phyloP scores from a whole-genome alignment of 169 alveolate genomes.

The Miamiensis avidus region DNA sequence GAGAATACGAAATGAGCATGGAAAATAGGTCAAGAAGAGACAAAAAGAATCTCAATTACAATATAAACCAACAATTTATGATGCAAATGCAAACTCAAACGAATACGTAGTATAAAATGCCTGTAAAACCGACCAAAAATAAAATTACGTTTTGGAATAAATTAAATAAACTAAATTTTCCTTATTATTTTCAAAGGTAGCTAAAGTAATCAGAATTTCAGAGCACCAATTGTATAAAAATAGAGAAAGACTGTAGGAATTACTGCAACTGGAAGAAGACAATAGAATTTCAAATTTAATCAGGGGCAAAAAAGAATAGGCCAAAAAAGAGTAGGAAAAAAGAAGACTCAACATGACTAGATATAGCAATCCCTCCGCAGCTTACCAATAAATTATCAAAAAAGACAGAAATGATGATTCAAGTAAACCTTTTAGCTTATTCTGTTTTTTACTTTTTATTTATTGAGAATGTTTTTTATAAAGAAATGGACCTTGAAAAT shows the following conservation, averaged over 20 bases:
- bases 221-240: slow-evolving; percentile 58
- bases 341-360: slow-evolving; percentile 18
- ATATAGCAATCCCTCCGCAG: not conserved
- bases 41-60: slow-evolving; percentile 58
- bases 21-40: slow-evolving; percentile 63
- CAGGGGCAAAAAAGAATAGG: slow-evolving; percentile 26
- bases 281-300: slow-evolving; percentile 38
- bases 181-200: no score
- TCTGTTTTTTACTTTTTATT: no score
- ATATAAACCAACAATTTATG: slow-evolving; percentile 53
- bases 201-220: slow-evolving; percentile 55
- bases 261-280: slow-evolving; percentile 44
- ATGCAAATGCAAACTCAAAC: slow-evolving; percentile 43
- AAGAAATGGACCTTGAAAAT: slow-evolving; percentile 49
- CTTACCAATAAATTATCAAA: no score
- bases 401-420: no score
- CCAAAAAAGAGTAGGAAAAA: slow-evolving; percentile 33
- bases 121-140: no score
- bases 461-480: no score
- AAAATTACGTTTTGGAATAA: no score
- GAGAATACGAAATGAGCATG: slow-evolving; percentile 48
- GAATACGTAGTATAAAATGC: no score
- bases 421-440: no score
- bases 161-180: no score
- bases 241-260: slow-evolving; percentile 48